These are phyloP conservation scores for Danielozyma ontarioensis DNA, from an alignment of 805 yeast genomes.

Conservation along the genomic window DNA sequence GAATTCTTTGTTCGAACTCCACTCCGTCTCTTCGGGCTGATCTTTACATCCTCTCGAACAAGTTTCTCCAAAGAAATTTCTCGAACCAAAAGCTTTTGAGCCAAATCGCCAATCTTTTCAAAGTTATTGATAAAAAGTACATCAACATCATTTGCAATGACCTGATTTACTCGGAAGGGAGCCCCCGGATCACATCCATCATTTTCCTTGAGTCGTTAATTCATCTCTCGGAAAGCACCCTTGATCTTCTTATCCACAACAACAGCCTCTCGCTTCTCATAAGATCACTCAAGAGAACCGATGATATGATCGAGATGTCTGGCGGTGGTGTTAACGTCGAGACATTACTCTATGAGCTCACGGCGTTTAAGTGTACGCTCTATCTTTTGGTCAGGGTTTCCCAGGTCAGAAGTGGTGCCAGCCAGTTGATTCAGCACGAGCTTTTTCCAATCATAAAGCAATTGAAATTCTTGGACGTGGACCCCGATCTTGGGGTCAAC, in stretches of 20 bases:
- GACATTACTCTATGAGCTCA: conserved; percentile 62
- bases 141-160: conserved; percentile 69
- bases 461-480: conserved; percentile 55
- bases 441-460: conserved; percentile 57
- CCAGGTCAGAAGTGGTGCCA: conserved; percentile 73
- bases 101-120: conserved; percentile 50
- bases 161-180: conserved; percentile 73
- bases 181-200: conserved; percentile 69
- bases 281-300: conserved; percentile 63
- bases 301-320: conserved; percentile 45
- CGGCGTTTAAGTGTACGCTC: conserved; percentile 68
- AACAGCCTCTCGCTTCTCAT: conserved; percentile 64
- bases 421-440: conserved; percentile 67
- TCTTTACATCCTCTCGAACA: conserved; percentile 67
- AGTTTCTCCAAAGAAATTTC: conserved; percentile 51
- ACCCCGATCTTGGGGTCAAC: conserved; percentile 75
- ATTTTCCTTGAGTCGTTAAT: conserved; percentile 66
- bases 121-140: conserved; percentile 54
- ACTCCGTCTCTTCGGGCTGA: conserved; percentile 70
- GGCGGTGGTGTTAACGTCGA: conserved; percentile 39
- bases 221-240: conserved; percentile 46
- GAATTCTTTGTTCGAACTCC: conserved; percentile 66
- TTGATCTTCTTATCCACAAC: conserved; percentile 56
- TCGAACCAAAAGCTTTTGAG: conserved; percentile 36
- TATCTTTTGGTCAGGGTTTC: conserved; percentile 71